phyloP scores from a whole-genome alignment of 1,139 yeast genomes.

The Casaregolazyma suthepensis region DNA sequence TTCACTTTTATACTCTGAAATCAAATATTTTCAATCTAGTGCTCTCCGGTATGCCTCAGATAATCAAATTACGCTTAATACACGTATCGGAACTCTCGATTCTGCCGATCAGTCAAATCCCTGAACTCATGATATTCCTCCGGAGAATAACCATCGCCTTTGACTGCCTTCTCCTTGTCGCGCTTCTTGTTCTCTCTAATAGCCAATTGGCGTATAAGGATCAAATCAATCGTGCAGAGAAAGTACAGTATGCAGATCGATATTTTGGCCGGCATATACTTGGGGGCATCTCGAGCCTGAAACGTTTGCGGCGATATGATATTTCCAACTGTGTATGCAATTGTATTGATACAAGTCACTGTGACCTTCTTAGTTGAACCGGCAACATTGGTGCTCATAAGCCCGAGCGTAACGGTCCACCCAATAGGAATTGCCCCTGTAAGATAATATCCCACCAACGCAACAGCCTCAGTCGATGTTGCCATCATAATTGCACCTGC shows the following conservation, averaged over 20 bases:
- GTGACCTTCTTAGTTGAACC: slow-evolving; percentile 53
- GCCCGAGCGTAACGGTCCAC: slow-evolving; percentile 42
- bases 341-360: slow-evolving; percentile 38
- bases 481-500: slow-evolving; percentile 25
- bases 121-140: slow-evolving; percentile 41
- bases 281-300: slow-evolving; percentile 43
- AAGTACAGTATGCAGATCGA: slow-evolving; percentile 36
- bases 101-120: slow-evolving; percentile 59
- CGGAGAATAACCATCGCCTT: slow-evolving; percentile 36
- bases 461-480: slow-evolving; percentile 16
- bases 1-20: background rate
- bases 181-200: slow-evolving; percentile 29
- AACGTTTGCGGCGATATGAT: slow-evolving; percentile 54
- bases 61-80: slow-evolving; percentile 5
- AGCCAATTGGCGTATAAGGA: slow-evolving; percentile 31
- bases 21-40: background rate
- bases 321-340: slow-evolving; percentile 53
- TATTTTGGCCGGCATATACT: slow-evolving; percentile 41
- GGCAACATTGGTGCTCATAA: slow-evolving; percentile 46
- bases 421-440: slow-evolving; percentile 33
- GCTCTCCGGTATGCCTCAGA: background rate
- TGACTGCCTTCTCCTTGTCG: slow-evolving; percentile 12
- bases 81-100: slow-evolving; percentile 51
- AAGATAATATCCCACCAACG: slow-evolving; percentile 24
- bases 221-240: slow-evolving; percentile 25